Percentiles rank a stretch among this genome's conserved stretches.
phyloP scores from a whole-genome alignment of 495 filamentous ascomycete species.

The Clohesyomyces aquaticus region DNA sequence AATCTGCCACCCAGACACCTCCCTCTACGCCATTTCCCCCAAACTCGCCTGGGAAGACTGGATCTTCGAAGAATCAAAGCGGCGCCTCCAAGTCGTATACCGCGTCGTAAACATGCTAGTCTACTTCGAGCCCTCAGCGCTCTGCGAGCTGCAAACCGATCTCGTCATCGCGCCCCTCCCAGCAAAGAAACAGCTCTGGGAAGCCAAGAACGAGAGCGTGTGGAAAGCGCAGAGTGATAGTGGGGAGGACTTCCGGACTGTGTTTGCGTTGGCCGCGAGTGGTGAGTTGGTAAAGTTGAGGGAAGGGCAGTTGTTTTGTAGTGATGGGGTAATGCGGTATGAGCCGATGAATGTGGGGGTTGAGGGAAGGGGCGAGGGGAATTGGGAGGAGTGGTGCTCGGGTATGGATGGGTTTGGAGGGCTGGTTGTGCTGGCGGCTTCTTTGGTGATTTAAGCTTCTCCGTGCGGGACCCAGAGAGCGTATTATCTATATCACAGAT shows the following conservation, averaged over 20 bases:
- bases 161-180: conserved; percentile 54
- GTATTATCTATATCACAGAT: too few species aligned
- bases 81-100: conserved; percentile 50
- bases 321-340: conserved; percentile 35
- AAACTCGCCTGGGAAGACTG: conserved; percentile 51
- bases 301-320: conserved; percentile 33
- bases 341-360: conserved; percentile 25
- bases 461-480: too few species aligned
- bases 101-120: conserved; percentile 53
- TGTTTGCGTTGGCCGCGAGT: conserved; percentile 48
- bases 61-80: conserved; percentile 52
- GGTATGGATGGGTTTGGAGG: conserved; percentile 53
- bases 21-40: conserved; percentile 9
- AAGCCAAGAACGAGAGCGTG: conserved; percentile 47
- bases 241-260: conserved; percentile 34
- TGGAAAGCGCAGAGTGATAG: conserved; percentile 48
- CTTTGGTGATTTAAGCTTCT: conserved; percentile 39
- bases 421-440: conserved; percentile 53
- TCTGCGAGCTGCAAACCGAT: conserved; percentile 48
- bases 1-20: conserved; percentile 16
- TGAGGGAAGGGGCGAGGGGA: conserved; percentile 23
- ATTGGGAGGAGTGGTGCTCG: conserved; percentile 54
- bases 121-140: conserved; percentile 52
- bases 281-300: conserved; percentile 48
- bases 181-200: conserved; percentile 54